A percentile compares a stretch with the other conserved stretches of the same genome.
phyloP scores from a whole-genome alignment of 495 filamentous ascomycete genomes.

The Xylaria nigripes region DNA sequence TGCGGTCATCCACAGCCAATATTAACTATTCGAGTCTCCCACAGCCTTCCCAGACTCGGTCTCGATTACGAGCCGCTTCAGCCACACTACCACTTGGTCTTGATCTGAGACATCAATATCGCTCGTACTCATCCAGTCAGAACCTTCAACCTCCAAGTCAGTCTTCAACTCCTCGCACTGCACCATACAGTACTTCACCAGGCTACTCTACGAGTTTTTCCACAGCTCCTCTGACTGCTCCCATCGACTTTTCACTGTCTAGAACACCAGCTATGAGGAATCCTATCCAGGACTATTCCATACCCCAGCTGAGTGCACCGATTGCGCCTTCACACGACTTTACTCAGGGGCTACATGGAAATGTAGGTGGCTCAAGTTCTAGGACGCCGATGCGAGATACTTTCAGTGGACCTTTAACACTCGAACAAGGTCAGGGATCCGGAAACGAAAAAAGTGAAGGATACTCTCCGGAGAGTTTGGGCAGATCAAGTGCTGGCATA shows the following conservation, averaged over 20 bases:
- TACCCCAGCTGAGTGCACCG: conserved; percentile 48
- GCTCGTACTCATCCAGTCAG: conserved; percentile 33
- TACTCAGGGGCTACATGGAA: conserved; percentile 41
- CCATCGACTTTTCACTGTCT: conserved; percentile 45
- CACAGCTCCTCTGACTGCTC: conserved; percentile 45
- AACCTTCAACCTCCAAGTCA: conserved; percentile 34
- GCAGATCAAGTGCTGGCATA: conserved; percentile 25
- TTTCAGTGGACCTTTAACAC: conserved; percentile 31
- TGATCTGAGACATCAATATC: conserved; percentile 42
- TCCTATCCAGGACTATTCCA: conserved; percentile 41
- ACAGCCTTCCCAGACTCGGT: conserved; percentile 33
- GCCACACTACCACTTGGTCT: conserved; percentile 40
- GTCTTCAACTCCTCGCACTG: conserved; percentile 31
- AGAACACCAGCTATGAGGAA: conserved; percentile 36
- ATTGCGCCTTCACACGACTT: conserved; percentile 47
- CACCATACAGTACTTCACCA: conserved; percentile 36
- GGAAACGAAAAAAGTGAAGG: conserved; percentile 30
- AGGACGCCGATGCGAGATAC: conserved; percentile 41
- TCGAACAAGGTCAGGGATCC: conserved; percentile 30
- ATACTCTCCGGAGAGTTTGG: conserved; percentile 31
- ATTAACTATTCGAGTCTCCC: conserved; percentile 41
- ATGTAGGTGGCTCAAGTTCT: conserved; percentile 30
- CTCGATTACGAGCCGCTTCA: conserved; percentile 40
- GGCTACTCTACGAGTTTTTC: conserved; percentile 44
- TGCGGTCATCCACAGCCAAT: conserved; percentile 39